These are phyloP conservation scores for Spinacia oleracea DNA, from an alignment of 179 eudicot species.

Conservation along the genomic window DNA sequence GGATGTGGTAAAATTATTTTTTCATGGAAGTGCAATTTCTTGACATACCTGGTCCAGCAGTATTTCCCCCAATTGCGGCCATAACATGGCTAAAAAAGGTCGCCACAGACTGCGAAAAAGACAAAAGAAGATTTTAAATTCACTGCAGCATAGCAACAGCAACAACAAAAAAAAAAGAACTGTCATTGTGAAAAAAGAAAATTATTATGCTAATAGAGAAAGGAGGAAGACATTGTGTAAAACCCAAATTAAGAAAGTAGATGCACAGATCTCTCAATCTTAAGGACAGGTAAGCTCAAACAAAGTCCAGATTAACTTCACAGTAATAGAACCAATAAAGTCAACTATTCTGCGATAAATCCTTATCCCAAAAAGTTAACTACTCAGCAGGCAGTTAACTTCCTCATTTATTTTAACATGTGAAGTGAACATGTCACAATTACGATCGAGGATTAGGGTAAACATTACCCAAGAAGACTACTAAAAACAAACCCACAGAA, in stretches of 20 bases:
- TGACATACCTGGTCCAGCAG: slow-evolving; percentile 59
- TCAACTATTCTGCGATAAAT: neutral
- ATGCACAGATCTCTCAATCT: neutral
- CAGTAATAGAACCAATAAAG: neutral
- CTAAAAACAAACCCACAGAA: neutral
- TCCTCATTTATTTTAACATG: neutral
- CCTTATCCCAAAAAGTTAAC: neutral
- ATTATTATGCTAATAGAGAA: neutral
- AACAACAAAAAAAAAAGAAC: neutral
- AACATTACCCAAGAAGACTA: neutral
- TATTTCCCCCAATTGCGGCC: slow-evolving; percentile 58
- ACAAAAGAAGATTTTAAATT: neutral
- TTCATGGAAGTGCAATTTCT: neutral
- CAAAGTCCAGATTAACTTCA: neutral
- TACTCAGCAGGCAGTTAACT: neutral
- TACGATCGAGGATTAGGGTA: neutral
- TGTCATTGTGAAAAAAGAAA: neutral
- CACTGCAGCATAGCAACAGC: neutral
- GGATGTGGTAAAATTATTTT: neutral
- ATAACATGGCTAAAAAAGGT: slow-evolving; percentile 52
- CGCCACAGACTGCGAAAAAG: slow-evolving; percentile 44
- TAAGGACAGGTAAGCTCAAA: neutral
- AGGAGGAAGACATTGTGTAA: neutral
- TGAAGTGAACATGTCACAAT: neutral
- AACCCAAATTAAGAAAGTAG: neutral